Base-by-base conservation (phyloP, 23 red algal species). In the Gracilaria gracilis region DNA sequence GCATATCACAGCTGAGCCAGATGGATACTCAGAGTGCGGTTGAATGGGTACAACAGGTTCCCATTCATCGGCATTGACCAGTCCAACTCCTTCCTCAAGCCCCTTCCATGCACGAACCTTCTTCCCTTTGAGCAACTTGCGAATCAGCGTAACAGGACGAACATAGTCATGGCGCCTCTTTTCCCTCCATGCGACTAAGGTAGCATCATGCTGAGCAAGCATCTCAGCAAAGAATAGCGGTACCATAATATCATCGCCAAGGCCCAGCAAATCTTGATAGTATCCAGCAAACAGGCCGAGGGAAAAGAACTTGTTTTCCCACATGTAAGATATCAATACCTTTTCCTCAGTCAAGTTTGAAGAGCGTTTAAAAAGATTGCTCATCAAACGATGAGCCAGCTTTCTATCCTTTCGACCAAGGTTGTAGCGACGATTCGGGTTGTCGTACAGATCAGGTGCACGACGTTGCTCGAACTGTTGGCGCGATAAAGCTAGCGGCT, bases 181-280 rank as follows among this genome's bases (percentile, higher is more conserved):
- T 75, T 80, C 87, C 73, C 57, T 80, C 87, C 87, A 90, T 20
- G 75, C 87, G 8, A 90, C 42, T 31, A 90, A 20, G 4, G 55
- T 42, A 14, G 87, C 87, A 27, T 90, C 87, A 81, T 90, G 87
- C 29, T 90, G 87, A 47, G 87, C 87, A 15, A 90, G 47, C 87
- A 80, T 79, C 36, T 90, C 87, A 7, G 67, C 57, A 55, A 90
- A 57, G 27, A 90, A 77, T 51, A 81, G 27, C n/a, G 79, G 54
- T 21, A 36, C 19, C 58, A 62, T 38, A 82, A 59, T 40, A 34
- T 82, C 54, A 4, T 40, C 33, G 19, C 16, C 23, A 40, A 82
- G 23, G 57, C 58, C 33, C 8, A 62, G 54, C 33, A 39, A 24
- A 0, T 65, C 21, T 61, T 59, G 33, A 46, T 82, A 82, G 20